Base-by-base conservation (phyloP, 2,329 filamentous ascomycete genomes). In the Colletotrichum cereale region DNA sequence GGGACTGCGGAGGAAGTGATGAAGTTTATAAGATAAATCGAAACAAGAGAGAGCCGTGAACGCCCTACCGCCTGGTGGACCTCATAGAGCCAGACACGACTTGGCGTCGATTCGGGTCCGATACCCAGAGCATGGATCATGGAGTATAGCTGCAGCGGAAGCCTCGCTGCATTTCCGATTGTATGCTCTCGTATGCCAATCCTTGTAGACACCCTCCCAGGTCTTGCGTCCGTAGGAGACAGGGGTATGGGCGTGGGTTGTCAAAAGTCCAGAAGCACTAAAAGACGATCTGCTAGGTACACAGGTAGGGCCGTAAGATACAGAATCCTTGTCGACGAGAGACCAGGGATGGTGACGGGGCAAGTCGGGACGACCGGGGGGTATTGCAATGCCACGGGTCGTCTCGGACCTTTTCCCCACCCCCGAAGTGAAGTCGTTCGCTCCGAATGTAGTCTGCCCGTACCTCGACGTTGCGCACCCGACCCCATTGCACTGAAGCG, bases 321-420 rank as follows among this genome's bases (percentile, higher is more conserved):
- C 44, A 36, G 18, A 47, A 50, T 55, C 70, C 61, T 62, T 47
- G 53, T 36, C 55, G 42, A 29, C n/a, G 40, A 40, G 47, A 61
- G 66, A 52, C 24, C 66, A 70, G 61, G 70, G 47, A 58, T 65
- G 47, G 57, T 60, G 53, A 69, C 57, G 70, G 70, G 66, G 61
- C 60, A 66, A 14, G 66, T 40, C 66, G 70, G 66, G 66, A 66
- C 34, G 50, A 38, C 70, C 50, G 50, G 70, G 66, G 47, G 40
- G 60, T 34, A 34, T 65, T 63, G 60, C 58, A 56, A 68, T 44
- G 68, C 65, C 68, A 68, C 62, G 68, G 66, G 24, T 52, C 68
- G 68, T 71, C 65, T 71, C 66, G 68, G 68, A 71, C 68, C 68
- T 65, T 71, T 71, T 71, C 65, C 44, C 68, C 68, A 71, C 65